These are phyloP conservation scores for Sungouiella thailandica DNA, from an alignment of 805 yeast genomes.

Conservation along the genomic window DNA sequence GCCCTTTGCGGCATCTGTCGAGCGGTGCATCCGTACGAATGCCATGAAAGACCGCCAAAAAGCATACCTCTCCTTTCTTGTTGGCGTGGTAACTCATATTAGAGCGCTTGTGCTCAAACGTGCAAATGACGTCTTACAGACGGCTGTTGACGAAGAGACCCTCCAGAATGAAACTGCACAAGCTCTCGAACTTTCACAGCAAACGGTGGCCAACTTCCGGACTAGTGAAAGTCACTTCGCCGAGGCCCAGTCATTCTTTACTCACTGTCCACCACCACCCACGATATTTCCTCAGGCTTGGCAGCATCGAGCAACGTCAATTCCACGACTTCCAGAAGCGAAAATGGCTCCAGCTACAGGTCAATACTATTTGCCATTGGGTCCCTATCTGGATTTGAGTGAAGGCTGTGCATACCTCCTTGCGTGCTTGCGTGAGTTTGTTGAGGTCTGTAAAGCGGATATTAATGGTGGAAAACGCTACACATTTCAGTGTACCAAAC, in stretches of 20 bases:
- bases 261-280: slow-evolving; percentile 21
- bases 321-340: not conserved
- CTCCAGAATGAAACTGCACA: slow-evolving; percentile 10
- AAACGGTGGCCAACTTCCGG: slow-evolving; percentile 20
- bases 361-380: slow-evolving; percentile 33
- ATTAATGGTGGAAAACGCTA: slow-evolving; percentile 10
- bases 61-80: slow-evolving; percentile 13
- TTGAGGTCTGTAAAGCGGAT: slow-evolving; percentile 17
- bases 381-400: slow-evolving; percentile 28
- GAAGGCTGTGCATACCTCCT: slow-evolving; percentile 30
- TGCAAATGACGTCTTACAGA: slow-evolving; percentile 22
- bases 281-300: slow-evolving; percentile 29
- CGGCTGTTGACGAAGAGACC: not conserved
- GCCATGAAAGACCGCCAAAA: slow-evolving; percentile 9
- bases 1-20: slow-evolving; percentile 11
- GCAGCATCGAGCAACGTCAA: slow-evolving; percentile 14
- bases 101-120: slow-evolving; percentile 27
- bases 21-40: slow-evolving; percentile 11
- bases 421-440: slow-evolving; percentile 28
- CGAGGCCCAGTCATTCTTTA: slow-evolving; percentile 23
- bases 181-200: slow-evolving; percentile 25
- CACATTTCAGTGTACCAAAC: slow-evolving; percentile 8
- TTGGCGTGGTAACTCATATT: slow-evolving; percentile 25
- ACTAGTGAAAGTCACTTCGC: slow-evolving; percentile 19
- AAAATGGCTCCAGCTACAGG: slow-evolving; percentile 20